Evolutionary conservation across 176 grass and related monocot genomes (phyloP).

Genomic region (Oryza brachyantha): DNA sequence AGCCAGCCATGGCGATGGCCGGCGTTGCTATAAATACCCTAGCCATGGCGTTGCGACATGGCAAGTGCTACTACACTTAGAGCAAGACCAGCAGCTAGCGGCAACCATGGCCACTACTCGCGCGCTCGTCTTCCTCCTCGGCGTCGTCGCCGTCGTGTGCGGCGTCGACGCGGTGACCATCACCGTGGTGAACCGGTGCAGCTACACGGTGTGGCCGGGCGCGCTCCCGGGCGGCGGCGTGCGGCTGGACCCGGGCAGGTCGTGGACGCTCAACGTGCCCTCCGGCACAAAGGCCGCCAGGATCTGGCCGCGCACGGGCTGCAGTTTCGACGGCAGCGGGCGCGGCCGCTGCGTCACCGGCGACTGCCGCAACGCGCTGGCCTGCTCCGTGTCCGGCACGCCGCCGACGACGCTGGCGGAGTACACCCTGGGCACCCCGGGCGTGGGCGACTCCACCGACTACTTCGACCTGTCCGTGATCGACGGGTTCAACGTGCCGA

Average conservation of each 20-base stretch:
- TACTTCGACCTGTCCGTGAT: constrained; percentile 42
- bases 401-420: constrained; percentile 52
- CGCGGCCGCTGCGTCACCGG: constrained; percentile 44
- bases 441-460: background rate
- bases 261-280: constrained; percentile 35
- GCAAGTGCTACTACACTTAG: no score
- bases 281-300: constrained; percentile 28
- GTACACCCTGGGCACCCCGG: constrained; percentile 29
- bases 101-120: background rate
- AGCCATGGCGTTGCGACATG: no score
- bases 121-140: background rate
- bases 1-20: no score
- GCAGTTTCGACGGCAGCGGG: constrained; percentile 43
- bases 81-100: no score
- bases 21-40: no score
- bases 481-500: constrained; percentile 56
- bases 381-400: constrained; percentile 42
- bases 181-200: constrained; percentile 47
- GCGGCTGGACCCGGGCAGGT: constrained; percentile 24
- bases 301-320: constrained; percentile 60
- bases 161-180: constrained; percentile 39
- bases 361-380: constrained; percentile 42
- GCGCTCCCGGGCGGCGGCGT: constrained; percentile 43
- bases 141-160: background rate
- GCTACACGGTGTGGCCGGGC: constrained; percentile 49